Evolutionary conservation across 2,329 filamentous ascomycete species (phyloP).

Genomic region (Colletotrichum scovillei): DNA sequence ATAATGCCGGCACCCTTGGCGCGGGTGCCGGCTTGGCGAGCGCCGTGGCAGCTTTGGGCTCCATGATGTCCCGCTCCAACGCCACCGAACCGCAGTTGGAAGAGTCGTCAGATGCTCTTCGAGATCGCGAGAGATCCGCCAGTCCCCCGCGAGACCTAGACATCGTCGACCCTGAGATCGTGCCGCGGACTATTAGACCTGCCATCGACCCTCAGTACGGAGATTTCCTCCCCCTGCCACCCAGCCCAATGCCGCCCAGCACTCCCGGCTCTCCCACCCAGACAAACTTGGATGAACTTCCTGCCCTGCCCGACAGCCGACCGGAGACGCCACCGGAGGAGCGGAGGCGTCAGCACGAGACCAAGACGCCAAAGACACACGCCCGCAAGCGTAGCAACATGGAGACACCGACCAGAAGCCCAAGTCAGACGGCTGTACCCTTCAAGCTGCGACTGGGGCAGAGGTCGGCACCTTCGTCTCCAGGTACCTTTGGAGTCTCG

Average conservation of each 20-base stretch:
- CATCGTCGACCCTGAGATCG: constrained; percentile 67
- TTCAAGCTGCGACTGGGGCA: constrained; percentile 65
- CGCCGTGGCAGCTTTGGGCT: constrained; percentile 55
- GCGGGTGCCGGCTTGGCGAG: constrained; percentile 74
- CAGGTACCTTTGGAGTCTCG: constrained; percentile 52
- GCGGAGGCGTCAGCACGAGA: constrained; percentile 52
- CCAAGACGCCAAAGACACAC: constrained; percentile 53
- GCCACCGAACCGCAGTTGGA: constrained; percentile 58
- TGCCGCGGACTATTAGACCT: constrained; percentile 68
- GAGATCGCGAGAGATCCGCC: constrained; percentile 9
- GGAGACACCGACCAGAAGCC: constrained; percentile 61
- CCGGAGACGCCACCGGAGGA: constrained; percentile 67
- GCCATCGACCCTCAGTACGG: constrained; percentile 75
- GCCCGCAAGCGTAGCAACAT: constrained; percentile 61
- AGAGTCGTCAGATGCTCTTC: constrained; percentile 39
- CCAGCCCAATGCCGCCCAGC: constrained; percentile 73
- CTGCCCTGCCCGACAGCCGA: constrained; percentile 69
- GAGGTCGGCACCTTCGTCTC: constrained; percentile 57
- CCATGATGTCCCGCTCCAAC: constrained; percentile 54
- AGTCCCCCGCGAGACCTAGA: constrained; percentile 44
- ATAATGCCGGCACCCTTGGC: constrained; percentile 77
- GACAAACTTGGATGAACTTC: constrained; percentile 53
- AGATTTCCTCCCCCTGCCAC: constrained; percentile 72
- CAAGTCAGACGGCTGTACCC: constrained; percentile 69
- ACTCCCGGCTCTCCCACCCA: constrained; percentile 61